These are phyloP conservation scores for Dissophora globulifera DNA, from an alignment of 192 early-diverging fungal genomes.

Conservation along the genomic window DNA sequence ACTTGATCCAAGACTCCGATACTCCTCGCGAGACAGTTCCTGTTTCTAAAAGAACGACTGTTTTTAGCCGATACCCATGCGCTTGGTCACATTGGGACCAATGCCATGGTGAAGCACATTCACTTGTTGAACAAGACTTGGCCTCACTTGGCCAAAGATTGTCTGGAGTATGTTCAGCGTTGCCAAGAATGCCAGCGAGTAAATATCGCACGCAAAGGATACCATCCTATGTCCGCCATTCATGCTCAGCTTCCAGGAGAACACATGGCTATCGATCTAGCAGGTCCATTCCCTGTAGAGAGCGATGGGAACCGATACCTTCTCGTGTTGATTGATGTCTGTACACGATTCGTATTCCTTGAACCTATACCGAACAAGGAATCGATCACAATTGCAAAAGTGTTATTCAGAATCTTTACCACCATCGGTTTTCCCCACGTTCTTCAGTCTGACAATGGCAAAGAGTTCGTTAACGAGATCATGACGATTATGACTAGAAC, in stretches of 20 bases:
- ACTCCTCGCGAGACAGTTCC: conserved; percentile 4
- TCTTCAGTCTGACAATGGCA: conserved; percentile 52
- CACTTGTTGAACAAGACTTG: conserved; percentile 38
- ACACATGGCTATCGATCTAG: conserved; percentile 30
- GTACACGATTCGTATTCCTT: conserved; percentile 35
- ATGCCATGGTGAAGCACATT: conserved; percentile 35
- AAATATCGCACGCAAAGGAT: conserved; percentile 43
- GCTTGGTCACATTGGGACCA: conserved; percentile 33
- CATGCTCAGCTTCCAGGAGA: conserved; percentile 12
- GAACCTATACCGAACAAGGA: conserved; percentile 22
- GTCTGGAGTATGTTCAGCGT: conserved; percentile 11
- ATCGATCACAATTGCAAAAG: conserved; percentile 8
- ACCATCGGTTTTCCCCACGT: conserved; percentile 22
- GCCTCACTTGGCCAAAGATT: conserved; percentile 22
- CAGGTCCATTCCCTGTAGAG: conserved; percentile 13
- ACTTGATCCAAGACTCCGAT: not conserved
- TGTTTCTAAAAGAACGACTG: not conserved
- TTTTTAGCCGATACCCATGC: conserved; percentile 21
- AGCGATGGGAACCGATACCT: conserved; percentile 5
- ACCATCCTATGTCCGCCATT: conserved; percentile 26
- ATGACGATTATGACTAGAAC: conserved; percentile 14
- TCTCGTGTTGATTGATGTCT: conserved; percentile 33
- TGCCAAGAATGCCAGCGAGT: conserved; percentile 31
- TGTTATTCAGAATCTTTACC: conserved; percentile 17
- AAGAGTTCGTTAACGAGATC: conserved; percentile 55